A percentile compares a stretch with the other conserved stretches of the same genome.
Conservation (phyloP, 2,329 filamentous ascomycete species). For the Falciphora oryzae region DNA sequence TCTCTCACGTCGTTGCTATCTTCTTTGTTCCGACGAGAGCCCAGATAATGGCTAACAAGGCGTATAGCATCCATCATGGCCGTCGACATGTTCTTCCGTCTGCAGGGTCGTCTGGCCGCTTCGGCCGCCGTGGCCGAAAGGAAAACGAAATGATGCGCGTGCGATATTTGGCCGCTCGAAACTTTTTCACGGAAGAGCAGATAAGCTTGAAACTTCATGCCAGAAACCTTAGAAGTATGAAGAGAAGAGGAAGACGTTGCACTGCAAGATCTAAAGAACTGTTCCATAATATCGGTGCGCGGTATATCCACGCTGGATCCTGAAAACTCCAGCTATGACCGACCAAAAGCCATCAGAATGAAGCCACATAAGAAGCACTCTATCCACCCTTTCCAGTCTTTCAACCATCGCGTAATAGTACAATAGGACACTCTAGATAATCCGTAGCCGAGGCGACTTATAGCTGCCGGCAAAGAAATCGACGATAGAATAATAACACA, state of each 20-base stretch:
- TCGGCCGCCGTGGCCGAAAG: constrained; percentile 21
- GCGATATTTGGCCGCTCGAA: too few relatives aligned
- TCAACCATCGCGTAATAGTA: background rate
- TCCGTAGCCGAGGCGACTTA: too few relatives aligned
- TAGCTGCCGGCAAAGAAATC: background rate
- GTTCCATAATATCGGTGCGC: background rate
- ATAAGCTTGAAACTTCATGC: too few relatives aligned
- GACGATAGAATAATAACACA: background rate
- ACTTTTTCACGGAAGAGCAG: too few relatives aligned
- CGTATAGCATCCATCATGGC: constrained; percentile 41
- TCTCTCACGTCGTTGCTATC: background rate
- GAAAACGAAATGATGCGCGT: background rate
- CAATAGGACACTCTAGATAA: background rate
- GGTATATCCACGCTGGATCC: background rate
- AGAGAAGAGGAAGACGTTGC: background rate
- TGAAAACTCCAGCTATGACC: background rate
- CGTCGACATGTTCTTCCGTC: constrained; percentile 48
- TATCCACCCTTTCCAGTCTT: background rate
- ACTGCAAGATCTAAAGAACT: too few relatives aligned
- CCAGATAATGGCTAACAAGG: constrained; percentile 3
- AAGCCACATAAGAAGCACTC: background rate
- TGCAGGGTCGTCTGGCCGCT: constrained; percentile 33
- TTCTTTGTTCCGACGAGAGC: background rate
- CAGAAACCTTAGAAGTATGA: too few relatives aligned
- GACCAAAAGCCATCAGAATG: background rate